Evolutionary conservation across 768 basidiomycete species (phyloP).

Genomic region (Rhodocollybia butyracea): DNA sequence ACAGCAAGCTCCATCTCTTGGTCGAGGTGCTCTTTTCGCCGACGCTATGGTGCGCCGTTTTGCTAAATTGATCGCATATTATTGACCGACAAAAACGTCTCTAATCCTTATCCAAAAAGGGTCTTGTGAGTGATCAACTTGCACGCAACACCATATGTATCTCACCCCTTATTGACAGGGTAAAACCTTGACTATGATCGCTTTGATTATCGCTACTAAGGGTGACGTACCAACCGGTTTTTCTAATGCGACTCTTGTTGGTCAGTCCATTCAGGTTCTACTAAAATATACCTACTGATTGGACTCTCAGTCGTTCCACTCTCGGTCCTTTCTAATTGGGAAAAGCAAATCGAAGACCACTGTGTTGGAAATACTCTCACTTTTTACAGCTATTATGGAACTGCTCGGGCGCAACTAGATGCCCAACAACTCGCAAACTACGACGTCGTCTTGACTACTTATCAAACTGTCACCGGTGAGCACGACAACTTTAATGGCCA

Average conservation of each 20-base stretch:
- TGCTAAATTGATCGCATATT: neutral
- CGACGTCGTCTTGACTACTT: slow-evolving; percentile 84
- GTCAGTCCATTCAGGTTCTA: slow-evolving; percentile 33
- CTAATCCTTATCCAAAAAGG: no score
- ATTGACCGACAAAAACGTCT: no score
- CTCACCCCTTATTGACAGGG: slow-evolving; percentile 45
- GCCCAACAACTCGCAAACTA: slow-evolving; percentile 58
- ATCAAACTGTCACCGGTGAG: slow-evolving; percentile 67
- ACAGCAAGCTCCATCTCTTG: slow-evolving; percentile 56
- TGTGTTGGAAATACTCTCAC: slow-evolving; percentile 50
- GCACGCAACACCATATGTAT: neutral
- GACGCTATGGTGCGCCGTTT: slow-evolving; percentile 72
- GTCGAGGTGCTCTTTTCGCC: slow-evolving; percentile 83
- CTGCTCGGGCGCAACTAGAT: slow-evolving; percentile 50
- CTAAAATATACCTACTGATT: neutral
- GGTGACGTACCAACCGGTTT: slow-evolving; percentile 52
- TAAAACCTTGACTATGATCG: slow-evolving; percentile 87
- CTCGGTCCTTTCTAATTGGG: slow-evolving; percentile 86
- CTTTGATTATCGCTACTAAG: slow-evolving; percentile 77
- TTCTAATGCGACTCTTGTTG: slow-evolving; percentile 75
- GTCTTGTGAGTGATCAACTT: neutral
- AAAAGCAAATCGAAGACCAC: slow-evolving; percentile 79
- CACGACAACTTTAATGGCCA: slow-evolving; percentile 27
- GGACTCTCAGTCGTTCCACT: slow-evolving; percentile 64
- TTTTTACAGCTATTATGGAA: slow-evolving; percentile 68